A percentile compares a stretch with the other conserved stretches of the same genome.
Conservation (phyloP, 1,284 basidiomycete genomes). For the Boletus mariae region DNA sequence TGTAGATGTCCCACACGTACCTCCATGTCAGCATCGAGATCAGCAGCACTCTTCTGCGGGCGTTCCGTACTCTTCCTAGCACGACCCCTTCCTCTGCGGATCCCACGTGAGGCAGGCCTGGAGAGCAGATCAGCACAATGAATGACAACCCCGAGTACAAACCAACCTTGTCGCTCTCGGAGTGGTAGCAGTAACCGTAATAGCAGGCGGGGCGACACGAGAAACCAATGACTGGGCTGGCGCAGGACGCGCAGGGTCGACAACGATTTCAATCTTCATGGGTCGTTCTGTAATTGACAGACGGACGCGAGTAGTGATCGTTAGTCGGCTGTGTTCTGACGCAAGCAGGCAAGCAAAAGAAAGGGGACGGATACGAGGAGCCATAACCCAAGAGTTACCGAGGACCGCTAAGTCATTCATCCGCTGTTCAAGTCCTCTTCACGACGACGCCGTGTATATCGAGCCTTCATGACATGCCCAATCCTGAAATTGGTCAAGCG, state of each 20-base stretch:
- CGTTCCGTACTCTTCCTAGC: conserved; percentile 65
- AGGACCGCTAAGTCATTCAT: conserved; percentile 35
- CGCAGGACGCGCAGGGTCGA: conserved; percentile 79
- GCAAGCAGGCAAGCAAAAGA: conserved; percentile 44
- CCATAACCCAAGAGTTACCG: conserved; percentile 39
- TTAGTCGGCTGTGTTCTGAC: conserved; percentile 62
- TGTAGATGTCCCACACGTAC: conserved; percentile 37
- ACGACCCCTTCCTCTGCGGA: conserved; percentile 52
- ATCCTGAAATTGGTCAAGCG: conserved; percentile 36
- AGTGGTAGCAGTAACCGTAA: conserved; percentile 27
- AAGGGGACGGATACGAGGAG: conserved; percentile 33
- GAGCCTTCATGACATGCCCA: conserved; percentile 29
- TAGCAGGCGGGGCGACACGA: conserved; percentile 60
- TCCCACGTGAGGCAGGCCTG: conserved; percentile 39
- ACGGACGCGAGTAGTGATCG: conserved; percentile 39
- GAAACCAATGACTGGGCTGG: conserved; percentile 60
- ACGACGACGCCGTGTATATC: conserved; percentile 17
- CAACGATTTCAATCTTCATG: conserved; percentile 97
- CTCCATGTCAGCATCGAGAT: conserved; percentile 84
- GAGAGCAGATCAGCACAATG: conserved; percentile 7
- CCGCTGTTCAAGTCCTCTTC: conserved; percentile 38
- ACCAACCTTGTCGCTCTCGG: conserved; percentile 44
- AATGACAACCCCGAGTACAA: conserved; percentile 1
- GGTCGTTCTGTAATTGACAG: conserved; percentile 73
- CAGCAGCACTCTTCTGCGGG: conserved; percentile 64